These are phyloP conservation scores for Wallemia mellicola DNA, from an alignment of 1,284 basidiomycete species.

Conservation along the genomic window DNA sequence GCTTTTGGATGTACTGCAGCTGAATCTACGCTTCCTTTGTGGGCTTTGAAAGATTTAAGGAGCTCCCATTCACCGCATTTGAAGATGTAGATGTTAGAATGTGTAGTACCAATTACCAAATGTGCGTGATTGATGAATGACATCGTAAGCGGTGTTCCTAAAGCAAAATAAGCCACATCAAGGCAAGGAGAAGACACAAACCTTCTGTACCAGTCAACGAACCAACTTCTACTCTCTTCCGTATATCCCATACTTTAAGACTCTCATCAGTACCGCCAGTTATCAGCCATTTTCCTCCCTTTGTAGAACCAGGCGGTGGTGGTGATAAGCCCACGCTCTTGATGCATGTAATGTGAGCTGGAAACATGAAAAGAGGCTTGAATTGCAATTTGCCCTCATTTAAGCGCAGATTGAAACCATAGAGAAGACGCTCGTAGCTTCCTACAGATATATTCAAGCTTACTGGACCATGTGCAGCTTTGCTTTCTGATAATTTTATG, in stretches of 20 bases:
- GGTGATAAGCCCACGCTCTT: constrained; percentile 64
- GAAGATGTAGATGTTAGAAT: constrained; percentile 66
- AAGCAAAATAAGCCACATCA: too few species aligned
- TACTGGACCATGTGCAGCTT: neutral
- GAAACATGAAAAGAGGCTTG: constrained; percentile 76
- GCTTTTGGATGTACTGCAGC: constrained; percentile 76
- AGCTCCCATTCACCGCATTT: constrained; percentile 76
- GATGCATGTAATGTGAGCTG: constrained; percentile 76
- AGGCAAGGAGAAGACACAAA: constrained; percentile 11
- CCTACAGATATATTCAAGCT: neutral
- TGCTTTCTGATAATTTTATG: neutral
- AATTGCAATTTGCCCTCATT: constrained; percentile 15
- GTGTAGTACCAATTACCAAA: constrained; percentile 63
- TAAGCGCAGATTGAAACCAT: neutral
- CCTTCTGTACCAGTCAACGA: constrained; percentile 76
- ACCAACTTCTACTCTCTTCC: constrained; percentile 67
- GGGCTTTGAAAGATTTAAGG: constrained; percentile 60
- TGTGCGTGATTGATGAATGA: constrained; percentile 61
- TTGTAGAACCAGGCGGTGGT: constrained; percentile 8
- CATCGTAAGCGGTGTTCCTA: neutral
- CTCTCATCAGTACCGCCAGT: constrained; percentile 84
- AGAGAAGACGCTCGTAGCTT: neutral
- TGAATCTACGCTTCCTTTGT: constrained; percentile 68
- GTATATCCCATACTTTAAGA: constrained; percentile 88
- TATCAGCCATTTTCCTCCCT: constrained; percentile 80